Evolutionary conservation across 2,329 filamentous ascomycete species (phyloP), one percentile per base, ranked within the genome.

Genomic region (Coleophoma eucalyptorum): DNA sequence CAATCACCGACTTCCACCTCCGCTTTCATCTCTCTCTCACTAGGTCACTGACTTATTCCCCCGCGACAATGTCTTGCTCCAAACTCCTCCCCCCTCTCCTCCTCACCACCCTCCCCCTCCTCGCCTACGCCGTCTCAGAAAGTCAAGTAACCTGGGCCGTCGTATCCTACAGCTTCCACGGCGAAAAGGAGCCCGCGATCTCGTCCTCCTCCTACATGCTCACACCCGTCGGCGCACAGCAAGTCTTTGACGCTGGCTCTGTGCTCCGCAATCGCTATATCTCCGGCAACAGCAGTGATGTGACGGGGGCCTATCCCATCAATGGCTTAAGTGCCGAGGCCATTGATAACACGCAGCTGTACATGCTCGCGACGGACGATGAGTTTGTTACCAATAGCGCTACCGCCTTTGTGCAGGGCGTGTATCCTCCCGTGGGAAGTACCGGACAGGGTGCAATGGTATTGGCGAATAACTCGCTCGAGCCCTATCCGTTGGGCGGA

Each of bases 341-440:
- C n/a, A 72, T 83, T 44, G 71, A 80, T 58, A 79, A 77, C 52
- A 58, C 51, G 2, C 73, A 80, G 57, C 58, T 83, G 16, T 62
- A 65, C 32, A 58, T 79, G 33, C 55, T 69, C 32, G 70, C 73
- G 18, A 71, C 63, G 34, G 62, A 67, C 4, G 71, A 77, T 46
- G 64, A 68, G 21, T 76, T 70, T 61, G 62, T 92, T 32, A 80
- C 83, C 47, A 84, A 79, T 53, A 84, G 89, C 3, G 89, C 89
- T 33, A 73, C 81, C 47, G 90, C 86, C 1, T 95, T 96, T 68
- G 71, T 94, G 59, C 91, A 96, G 65, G 90, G 87, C 4, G 74
- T 96, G 4, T 96, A 96, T 63, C 90, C 91, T 2, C 89, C 90
- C 52, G 40, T 67, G 34, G 15, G 57, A 50, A 50, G 55, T 61